Base-by-base conservation (phyloP, 208 protist species). In the Acanthamoeba triangularis region DNA sequence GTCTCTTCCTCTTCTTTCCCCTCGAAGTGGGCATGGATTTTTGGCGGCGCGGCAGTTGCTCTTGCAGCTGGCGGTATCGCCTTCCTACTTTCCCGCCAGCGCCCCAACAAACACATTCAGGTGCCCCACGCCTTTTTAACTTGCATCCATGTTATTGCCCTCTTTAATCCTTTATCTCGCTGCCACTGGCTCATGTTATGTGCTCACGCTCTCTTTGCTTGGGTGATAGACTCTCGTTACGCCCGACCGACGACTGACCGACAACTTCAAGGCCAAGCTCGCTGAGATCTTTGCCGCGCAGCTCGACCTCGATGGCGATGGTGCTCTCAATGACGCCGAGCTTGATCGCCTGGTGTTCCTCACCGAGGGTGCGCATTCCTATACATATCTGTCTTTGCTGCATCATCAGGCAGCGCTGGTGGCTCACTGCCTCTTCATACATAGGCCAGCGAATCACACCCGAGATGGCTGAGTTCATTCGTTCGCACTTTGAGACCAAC, bases 401-500 rank as follows among this genome's bases (percentile, higher is more conserved):
- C 52, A 59, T 20, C 11, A 1, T 1, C 49, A 54, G 49, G 28
- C 5, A 30, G 61, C 61, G 20, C 33, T 78, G n/a, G 14, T 65
- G 59, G 59, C 59, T 65, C 59, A 65, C 69, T 30, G 3, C 30
- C 69, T 20, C 33, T 41, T 78, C 33, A 47, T 78, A 8, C 23
- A 1, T 25, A 78, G 69, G 69, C 37, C 69, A 78, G 80, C 80
- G 49, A n/a, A 52, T 88, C 44, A 88, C 80, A 18, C 80, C 80
- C 1, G 80, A 88, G 23, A 88, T 88, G 80, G 41, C 80, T 18
- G 80, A 88, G 49, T 88, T 88, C 80, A 88, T 88, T 13, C 80
- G 80, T 3, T n/a, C 80, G 5, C 41, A 88, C 44, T 88, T 88
- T 59, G 80, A 88, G n/a, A 88, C 80, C 25, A 88, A 88, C 47